Evolutionary conservation across 2,329 filamentous ascomycete genomes (phyloP).

Genomic region (Diaporthe citri): DNA sequence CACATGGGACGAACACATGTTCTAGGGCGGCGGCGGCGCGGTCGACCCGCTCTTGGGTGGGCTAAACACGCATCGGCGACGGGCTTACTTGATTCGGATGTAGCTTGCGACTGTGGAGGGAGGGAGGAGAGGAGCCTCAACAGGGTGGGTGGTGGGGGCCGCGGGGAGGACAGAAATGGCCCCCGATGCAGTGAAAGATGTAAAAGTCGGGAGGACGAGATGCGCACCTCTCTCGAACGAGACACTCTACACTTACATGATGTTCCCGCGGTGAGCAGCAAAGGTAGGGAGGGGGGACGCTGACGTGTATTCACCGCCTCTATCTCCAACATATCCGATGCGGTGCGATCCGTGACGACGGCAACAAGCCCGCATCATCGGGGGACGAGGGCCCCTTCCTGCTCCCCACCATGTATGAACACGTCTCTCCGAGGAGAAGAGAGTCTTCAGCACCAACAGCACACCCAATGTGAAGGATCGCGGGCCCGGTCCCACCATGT

Average conservation of each 20-base stretch:
- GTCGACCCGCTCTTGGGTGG: background rate
- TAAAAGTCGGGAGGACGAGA: background rate
- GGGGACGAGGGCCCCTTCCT: background rate
- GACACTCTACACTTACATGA: background rate
- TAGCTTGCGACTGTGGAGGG: constrained; percentile 13
- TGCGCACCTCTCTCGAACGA: background rate
- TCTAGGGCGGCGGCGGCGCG: background rate
- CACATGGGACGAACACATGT: constrained; percentile 6
- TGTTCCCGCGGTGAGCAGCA: background rate
- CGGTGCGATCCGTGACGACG: constrained; percentile 6
- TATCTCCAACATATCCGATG: background rate
- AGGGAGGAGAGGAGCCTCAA: constrained; percentile 1
- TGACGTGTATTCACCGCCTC: background rate
- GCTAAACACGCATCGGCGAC: background rate
- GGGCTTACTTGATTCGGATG: constrained; percentile 25
- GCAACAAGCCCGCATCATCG: constrained; percentile 7
- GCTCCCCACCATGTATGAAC: background rate
- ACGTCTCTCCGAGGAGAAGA: background rate
- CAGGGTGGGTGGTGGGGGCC: background rate
- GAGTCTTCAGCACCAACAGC: background rate
- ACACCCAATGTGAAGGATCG: background rate
- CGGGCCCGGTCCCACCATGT: background rate
- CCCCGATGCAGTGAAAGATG: background rate
- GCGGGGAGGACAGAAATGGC: background rate
- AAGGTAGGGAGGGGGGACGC: background rate